These are phyloP conservation scores for Tubosaeta sp. DNA, from an alignment of 768 basidiomycete species.

Conservation along the genomic window DNA sequence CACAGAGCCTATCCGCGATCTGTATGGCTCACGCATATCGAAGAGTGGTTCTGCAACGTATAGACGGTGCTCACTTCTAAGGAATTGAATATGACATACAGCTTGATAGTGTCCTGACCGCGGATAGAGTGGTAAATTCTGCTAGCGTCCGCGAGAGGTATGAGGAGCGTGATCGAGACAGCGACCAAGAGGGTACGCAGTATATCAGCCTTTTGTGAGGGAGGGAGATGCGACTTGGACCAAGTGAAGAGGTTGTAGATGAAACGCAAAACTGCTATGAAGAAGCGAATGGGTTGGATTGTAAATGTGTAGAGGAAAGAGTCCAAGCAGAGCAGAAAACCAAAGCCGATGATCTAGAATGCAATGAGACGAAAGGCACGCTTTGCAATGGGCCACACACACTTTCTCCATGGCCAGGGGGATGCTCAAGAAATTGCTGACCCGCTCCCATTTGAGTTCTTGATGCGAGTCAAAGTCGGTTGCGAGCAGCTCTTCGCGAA, in stretches of 20 bases:
- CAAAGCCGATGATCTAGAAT: conserved; percentile 81
- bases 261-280: conserved; percentile 58
- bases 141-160: conserved; percentile 87
- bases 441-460: conserved; percentile 92
- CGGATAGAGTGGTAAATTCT: conserved; percentile 98
- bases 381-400: conserved; percentile 6
- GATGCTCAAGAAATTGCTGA: conserved; percentile 92
- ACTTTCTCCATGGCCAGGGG: conserved; percentile 95
- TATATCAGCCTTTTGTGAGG: conserved; percentile 91
- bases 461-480: conserved; percentile 95
- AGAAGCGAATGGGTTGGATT: conserved; percentile 87
- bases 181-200: conserved; percentile 75
- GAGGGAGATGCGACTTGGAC: conserved; percentile 58
- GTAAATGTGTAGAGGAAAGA: conserved; percentile 98
- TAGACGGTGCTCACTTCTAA: conserved; percentile 68
- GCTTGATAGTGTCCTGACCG: conserved; percentile 96
- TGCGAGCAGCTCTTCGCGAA: conserved; percentile 81
- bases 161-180: conserved; percentile 67
- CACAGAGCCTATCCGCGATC: conserved; percentile 94
- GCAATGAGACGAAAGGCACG: conserved; percentile 3
- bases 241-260: conserved; percentile 45
- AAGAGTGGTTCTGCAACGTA: background rate
- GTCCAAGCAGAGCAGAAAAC: conserved; percentile 90
- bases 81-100: conserved; percentile 99
- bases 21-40: conserved; percentile 27